Conservation (phyloP, 345 rosid species). For the Ceriops decandra region DNA sequence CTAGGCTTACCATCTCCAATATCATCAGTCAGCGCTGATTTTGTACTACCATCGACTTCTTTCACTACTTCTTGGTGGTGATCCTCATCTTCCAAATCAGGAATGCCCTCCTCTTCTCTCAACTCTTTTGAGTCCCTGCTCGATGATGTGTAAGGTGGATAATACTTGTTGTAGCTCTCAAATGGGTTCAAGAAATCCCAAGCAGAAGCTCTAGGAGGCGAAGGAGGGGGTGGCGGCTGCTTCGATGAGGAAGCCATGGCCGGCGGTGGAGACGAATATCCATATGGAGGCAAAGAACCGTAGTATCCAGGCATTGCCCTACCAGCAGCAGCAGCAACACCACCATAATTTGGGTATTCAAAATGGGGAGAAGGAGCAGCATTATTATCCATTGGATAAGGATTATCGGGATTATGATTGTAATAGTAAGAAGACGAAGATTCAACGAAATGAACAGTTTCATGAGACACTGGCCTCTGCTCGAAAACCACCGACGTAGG, state of each 20-base stretch:
- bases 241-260: constrained; percentile 45
- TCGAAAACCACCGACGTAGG: constrained; percentile 52
- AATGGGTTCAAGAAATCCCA: constrained; percentile 84
- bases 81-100: constrained; percentile 88
- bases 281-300: constrained; percentile 32
- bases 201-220: constrained; percentile 59
- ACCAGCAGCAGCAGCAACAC: constrained; percentile 3
- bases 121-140: constrained; percentile 67
- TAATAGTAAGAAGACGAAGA: constrained; percentile 39
- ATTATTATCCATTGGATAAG: constrained; percentile 16
- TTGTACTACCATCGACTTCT: constrained; percentile 31
- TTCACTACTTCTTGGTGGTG: constrained; percentile 61
- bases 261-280: constrained; percentile 28
- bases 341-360: constrained; percentile 28
- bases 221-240: constrained; percentile 79
- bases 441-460: constrained; percentile 56
- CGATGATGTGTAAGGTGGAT: constrained; percentile 49
- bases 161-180: constrained; percentile 41
- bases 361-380: constrained; percentile 28
- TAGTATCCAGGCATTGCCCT: constrained; percentile 29
- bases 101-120: constrained; percentile 91
- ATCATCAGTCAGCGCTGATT: background rate
- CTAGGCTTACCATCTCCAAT: background rate
- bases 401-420: background rate
- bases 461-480: constrained; percentile 57